Percentiles rank a stretch among this genome's conserved stretches.
Evolutionary conservation across 345 rosid genomes (phyloP).

Genomic region (Streptanthus diversifolius): DNA sequence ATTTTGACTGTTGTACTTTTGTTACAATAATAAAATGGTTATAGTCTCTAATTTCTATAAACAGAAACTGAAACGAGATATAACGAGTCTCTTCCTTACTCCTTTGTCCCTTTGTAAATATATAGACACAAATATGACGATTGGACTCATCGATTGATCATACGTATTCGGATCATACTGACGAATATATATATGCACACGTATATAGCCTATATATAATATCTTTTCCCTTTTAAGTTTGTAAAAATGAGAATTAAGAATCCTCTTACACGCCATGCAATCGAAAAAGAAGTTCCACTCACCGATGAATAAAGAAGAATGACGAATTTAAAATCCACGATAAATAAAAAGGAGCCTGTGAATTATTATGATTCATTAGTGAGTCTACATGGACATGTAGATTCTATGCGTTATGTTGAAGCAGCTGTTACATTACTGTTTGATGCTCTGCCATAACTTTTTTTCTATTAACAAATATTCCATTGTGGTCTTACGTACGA

Average conservation of each 20-base stretch:
- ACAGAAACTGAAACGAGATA: too few species aligned
- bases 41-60: too few species aligned
- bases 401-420: constrained; percentile 50
- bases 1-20: too few species aligned
- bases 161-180: neutral
- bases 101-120: too few species aligned
- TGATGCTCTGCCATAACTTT: neutral
- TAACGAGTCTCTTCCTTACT: too few species aligned
- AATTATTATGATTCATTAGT: constrained; percentile 38
- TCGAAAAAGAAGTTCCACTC: constrained; percentile 36
- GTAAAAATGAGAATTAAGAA: constrained; percentile 46
- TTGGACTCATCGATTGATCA: constrained; percentile 33
- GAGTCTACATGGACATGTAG: constrained; percentile 32
- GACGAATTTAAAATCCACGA: constrained; percentile 34
- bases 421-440: constrained; percentile 35
- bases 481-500: neutral
- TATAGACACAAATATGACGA: constrained; percentile 38
- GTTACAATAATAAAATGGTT: too few species aligned
- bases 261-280: constrained; percentile 42
- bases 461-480: neutral
- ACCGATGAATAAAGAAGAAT: constrained; percentile 26
- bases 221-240: neutral
- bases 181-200: neutral
- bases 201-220: neutral
- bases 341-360: constrained; percentile 30